Conservation (phyloP, 192 early-diverging fungal species). For the Mortierella hygrophila region DNA sequence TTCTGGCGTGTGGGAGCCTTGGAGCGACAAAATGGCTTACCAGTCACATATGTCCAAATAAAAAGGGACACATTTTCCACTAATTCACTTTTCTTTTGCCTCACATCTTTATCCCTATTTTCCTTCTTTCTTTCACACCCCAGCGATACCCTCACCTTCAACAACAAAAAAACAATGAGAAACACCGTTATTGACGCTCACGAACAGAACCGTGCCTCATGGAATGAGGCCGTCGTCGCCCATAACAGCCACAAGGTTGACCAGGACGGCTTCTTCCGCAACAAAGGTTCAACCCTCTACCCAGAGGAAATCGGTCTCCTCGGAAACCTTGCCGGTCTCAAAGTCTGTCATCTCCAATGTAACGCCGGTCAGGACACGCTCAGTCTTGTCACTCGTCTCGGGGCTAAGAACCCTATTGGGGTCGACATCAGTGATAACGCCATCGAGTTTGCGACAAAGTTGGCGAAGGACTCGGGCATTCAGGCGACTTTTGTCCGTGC, state of each 20-base stretch:
- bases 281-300: slow-evolving; percentile 44
- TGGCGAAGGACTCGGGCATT: slow-evolving; percentile 33
- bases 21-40: not conserved
- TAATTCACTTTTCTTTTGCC: not conserved
- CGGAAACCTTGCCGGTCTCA: slow-evolving; percentile 34
- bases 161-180: not conserved
- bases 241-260: slow-evolving; percentile 54
- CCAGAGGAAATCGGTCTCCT: slow-evolving; percentile 42
- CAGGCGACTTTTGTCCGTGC: slow-evolving; percentile 38
- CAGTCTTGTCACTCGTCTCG: slow-evolving; percentile 32
- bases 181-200: slow-evolving; percentile 10
- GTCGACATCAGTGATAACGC: slow-evolving; percentile 54
- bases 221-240: slow-evolving; percentile 41
- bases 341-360: slow-evolving; percentile 50
- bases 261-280: slow-evolving; percentile 43
- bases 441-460: slow-evolving; percentile 33
- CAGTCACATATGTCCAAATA: not conserved
- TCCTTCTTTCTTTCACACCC: not conserved
- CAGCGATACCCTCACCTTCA: not conserved
- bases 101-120: not conserved
- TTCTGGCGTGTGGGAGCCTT: not conserved
- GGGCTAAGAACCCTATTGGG: slow-evolving; percentile 41
- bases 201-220: slow-evolving; percentile 43
- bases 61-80: not conserved
- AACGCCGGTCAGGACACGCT: slow-evolving; percentile 52